A percentile compares a stretch with the other conserved stretches of the same genome.
These are phyloP conservation scores for Blastocystis hominis DNA, from an alignment of 352 stramenopile genomes.

Conservation along the genomic window DNA sequence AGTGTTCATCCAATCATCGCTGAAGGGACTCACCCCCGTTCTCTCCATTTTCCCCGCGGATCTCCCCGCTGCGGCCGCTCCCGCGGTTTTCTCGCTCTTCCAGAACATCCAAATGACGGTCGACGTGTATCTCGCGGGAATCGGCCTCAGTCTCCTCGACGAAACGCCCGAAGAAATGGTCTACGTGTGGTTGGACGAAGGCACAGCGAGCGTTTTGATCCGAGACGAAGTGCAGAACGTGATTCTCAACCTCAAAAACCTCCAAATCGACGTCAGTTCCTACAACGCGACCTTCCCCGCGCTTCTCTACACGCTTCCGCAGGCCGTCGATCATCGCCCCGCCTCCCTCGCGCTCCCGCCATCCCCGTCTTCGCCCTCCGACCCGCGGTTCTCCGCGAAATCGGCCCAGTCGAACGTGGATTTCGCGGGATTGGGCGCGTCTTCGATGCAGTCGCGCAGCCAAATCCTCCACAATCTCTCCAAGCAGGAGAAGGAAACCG, in stretches of 20 bases:
- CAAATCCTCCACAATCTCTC: neutral
- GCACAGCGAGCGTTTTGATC: neutral
- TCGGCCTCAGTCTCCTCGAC: slow-evolving; percentile 28
- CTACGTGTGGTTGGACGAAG: slow-evolving; percentile 2
- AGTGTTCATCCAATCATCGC: neutral
- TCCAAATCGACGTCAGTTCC: slow-evolving; percentile 24
- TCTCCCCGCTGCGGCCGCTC: neutral
- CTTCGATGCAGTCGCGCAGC: neutral
- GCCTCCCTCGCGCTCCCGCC: neutral
- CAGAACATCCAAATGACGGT: neutral
- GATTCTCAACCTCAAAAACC: neutral
- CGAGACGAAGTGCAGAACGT: neutral
- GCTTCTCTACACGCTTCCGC: neutral
- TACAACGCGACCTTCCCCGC: neutral
- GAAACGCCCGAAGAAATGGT: neutral
- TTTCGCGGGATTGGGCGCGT: neutral
- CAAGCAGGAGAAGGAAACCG: neutral
- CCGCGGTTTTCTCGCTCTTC: neutral
- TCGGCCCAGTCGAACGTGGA: neutral
- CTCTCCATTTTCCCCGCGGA: neutral
- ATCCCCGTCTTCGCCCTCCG: neutral
- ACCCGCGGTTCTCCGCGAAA: neutral
- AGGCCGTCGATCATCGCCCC: neutral
- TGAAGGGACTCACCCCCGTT: neutral
- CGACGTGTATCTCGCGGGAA: neutral